Conservation (phyloP, 208 protist genomes). For the Acanthamoeba quina region DNA sequence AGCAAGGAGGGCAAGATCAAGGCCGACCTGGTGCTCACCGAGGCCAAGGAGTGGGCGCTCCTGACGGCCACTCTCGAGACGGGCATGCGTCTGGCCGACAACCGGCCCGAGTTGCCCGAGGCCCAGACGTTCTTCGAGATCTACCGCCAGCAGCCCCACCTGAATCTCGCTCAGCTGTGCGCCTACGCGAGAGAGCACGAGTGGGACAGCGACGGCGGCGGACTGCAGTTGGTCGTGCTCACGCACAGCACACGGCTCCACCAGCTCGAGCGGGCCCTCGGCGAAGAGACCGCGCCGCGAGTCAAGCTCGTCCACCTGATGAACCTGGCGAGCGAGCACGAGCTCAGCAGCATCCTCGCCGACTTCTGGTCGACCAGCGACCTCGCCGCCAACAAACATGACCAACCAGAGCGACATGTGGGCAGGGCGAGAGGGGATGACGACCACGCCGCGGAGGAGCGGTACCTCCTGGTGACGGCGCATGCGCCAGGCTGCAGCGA, state of each 20-base stretch:
- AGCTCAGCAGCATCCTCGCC: neutral
- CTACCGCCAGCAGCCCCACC: conserved; percentile 57
- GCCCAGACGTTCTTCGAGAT: neutral
- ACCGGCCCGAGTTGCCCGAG: neutral
- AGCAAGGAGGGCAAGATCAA: conserved; percentile 38
- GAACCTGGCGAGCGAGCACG: conserved; percentile 58
- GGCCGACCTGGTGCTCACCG: neutral
- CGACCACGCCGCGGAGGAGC: neutral
- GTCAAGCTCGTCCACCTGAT: conserved; percentile 46
- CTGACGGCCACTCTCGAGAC: conserved; percentile 43
- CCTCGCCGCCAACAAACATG: neutral
- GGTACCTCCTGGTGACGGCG: conserved; percentile 6
- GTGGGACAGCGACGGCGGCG: conserved; percentile 5
- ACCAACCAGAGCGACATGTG: neutral
- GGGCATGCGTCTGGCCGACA: neutral
- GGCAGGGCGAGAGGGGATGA: neutral
- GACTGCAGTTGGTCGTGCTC: conserved; percentile 39
- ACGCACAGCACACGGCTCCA: conserved; percentile 44
- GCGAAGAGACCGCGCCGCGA: neutral
- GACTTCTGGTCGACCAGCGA: conserved; percentile 26
- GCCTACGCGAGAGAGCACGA: conserved; percentile 2
- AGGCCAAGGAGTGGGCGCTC: conserved; percentile 64
- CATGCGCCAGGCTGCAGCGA: conserved; percentile 4
- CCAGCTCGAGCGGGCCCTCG: conserved; percentile 4
- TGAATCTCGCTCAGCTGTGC: neutral